Evolutionary conservation across 129 eudicot genomes (phyloP).

Genomic region (Pittosporum tobira): DNA sequence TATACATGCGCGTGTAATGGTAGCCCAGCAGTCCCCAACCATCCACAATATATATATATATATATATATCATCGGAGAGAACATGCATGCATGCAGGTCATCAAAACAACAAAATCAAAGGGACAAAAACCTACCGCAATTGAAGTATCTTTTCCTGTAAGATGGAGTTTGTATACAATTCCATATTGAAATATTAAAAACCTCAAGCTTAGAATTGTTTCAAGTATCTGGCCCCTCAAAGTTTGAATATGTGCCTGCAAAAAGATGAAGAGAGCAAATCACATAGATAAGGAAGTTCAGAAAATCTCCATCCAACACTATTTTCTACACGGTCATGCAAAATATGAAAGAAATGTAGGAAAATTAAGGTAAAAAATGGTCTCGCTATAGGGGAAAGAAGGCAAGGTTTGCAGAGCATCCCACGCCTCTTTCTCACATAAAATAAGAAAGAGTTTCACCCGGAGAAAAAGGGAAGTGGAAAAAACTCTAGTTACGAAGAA

Average conservation of each 20-base stretch:
- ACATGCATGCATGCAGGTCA: background rate
- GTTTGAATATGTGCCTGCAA: constrained; percentile 91
- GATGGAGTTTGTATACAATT: constrained; percentile 79
- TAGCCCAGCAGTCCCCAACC: too few species aligned
- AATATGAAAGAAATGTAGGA: too few species aligned
- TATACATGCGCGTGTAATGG: too few species aligned
- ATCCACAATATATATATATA: background rate
- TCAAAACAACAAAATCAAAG: constrained; percentile 5
- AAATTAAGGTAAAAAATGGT: too few species aligned
- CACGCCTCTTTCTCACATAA: too few species aligned
- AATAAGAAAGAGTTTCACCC: background rate
- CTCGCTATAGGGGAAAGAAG: too few species aligned
- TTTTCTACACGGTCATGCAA: too few species aligned
- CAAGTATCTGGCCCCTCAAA: constrained; percentile 77
- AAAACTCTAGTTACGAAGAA: background rate
- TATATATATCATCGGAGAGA: background rate
- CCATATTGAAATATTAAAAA: constrained; percentile 92
- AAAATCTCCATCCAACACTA: background rate
- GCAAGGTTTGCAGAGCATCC: too few species aligned
- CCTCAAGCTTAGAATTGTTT: constrained; percentile 86
- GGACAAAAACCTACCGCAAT: constrained; percentile 50
- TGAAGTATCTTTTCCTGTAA: constrained; percentile 57
- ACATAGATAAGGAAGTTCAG: constrained; percentile 1
- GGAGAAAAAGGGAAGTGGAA: background rate
- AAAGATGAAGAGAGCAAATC: constrained; percentile 7